Evolutionary conservation across 495 filamentous ascomycete species (phyloP).

Genomic region (Chaetomium cochliodes): DNA sequence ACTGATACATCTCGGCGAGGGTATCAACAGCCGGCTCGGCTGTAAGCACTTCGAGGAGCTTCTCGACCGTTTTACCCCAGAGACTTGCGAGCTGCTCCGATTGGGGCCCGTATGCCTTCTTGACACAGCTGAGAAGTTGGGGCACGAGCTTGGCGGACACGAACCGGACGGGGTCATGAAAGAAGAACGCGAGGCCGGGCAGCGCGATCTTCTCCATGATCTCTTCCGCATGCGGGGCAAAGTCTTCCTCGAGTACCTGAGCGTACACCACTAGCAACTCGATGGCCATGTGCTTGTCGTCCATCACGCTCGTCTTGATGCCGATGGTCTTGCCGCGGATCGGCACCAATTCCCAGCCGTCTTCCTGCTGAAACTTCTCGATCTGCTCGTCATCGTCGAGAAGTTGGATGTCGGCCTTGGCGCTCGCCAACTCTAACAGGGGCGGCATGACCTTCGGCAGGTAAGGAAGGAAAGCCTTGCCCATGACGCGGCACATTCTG

Average conservation of each 20-base stretch:
- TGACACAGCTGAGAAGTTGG: conserved; percentile 90
- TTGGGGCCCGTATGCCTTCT: conserved; percentile 75
- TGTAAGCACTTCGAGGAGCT: conserved; percentile 90
- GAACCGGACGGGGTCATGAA: conserved; percentile 96
- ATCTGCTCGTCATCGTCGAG: conserved; percentile 95
- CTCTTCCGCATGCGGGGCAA: conserved; percentile 85
- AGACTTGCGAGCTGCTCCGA: conserved; percentile 72
- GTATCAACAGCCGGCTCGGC: conserved; percentile 95
- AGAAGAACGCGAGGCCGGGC: conserved; percentile 95
- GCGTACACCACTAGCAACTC: conserved; percentile 97
- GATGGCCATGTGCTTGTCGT: conserved; percentile 99
- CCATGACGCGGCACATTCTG: conserved; percentile 94
- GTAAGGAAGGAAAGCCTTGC: conserved; percentile 86
- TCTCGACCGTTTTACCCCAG: conserved; percentile 83
- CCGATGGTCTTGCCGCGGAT: conserved; percentile 96
- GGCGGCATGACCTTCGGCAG: conserved; percentile 92
- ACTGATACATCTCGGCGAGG: conserved; percentile 98
- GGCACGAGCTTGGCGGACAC: conserved; percentile 94
- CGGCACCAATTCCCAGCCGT: conserved; percentile 97
- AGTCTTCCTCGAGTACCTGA: conserved; percentile 84
- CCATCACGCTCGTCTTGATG: conserved; percentile 93
- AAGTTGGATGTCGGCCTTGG: conserved; percentile 96
- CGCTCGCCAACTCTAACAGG: conserved; percentile 82
- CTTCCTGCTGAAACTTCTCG: conserved; percentile 87
- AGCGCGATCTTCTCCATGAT: conserved; percentile 97